A percentile compares a stretch with the other conserved stretches of the same genome.
These are phyloP conservation scores for Fonsecaea pedrosoi DNA, from an alignment of 2,329 filamentous ascomycete species.

Conservation along the genomic window DNA sequence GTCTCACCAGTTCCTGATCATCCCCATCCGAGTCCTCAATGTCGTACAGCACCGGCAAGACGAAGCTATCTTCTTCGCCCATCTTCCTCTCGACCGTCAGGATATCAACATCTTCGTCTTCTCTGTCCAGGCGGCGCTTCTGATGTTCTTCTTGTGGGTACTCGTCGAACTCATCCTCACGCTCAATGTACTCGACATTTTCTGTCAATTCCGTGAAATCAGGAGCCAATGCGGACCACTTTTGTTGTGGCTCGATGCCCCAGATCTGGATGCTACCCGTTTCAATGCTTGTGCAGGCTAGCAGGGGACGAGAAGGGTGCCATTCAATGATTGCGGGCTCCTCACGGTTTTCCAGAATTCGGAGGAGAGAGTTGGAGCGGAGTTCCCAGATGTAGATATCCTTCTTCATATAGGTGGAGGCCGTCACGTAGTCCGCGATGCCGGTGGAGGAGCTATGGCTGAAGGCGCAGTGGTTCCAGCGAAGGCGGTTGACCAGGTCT, in stretches of 20 bases:
- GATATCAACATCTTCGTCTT: constrained; percentile 94
- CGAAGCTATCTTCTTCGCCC: constrained; percentile 68
- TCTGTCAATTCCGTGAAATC: constrained; percentile 98
- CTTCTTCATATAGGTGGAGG: constrained; percentile 97
- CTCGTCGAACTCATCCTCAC: constrained; percentile 97
- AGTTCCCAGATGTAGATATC: constrained; percentile 76
- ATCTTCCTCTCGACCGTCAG: constrained; percentile 74
- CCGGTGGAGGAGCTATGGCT: constrained; percentile 54
- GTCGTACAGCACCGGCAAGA: constrained; percentile 92
- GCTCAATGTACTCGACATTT: constrained; percentile 94
- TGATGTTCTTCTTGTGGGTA: constrained; percentile 86
- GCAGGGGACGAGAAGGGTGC: constrained; percentile 84
- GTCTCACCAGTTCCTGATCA: constrained; percentile 73
- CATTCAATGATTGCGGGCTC: constrained; percentile 97
- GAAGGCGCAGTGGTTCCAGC: constrained; percentile 97
- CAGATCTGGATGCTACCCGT: constrained; percentile 93
- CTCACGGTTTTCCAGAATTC: constrained; percentile 96
- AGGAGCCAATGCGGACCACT: constrained; percentile 95
- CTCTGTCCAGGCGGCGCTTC: constrained; percentile 84
- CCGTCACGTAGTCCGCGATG: constrained; percentile 80
- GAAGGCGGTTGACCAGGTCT: constrained; percentile 91
- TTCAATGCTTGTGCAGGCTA: constrained; percentile 91
- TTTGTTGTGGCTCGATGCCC: constrained; percentile 92
- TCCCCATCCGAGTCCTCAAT: constrained; percentile 94
- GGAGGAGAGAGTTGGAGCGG: constrained; percentile 88